These are phyloP conservation scores for Aspergillus clavatus DNA, from an alignment of 2,329 filamentous ascomycete species.

Conservation along the genomic window DNA sequence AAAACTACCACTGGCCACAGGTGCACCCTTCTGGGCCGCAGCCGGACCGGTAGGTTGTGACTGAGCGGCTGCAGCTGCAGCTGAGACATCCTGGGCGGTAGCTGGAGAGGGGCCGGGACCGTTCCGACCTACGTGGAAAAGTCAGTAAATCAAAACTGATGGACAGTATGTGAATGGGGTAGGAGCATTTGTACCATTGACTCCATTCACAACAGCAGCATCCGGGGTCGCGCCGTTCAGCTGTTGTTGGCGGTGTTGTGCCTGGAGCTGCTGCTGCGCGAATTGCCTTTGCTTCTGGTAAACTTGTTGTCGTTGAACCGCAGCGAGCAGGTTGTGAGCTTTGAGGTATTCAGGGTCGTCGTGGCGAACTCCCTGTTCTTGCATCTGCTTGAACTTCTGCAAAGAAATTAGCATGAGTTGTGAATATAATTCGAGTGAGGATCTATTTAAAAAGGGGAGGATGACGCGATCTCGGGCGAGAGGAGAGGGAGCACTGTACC, in stretches of 20 bases:
- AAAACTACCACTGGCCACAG: conserved; percentile 54
- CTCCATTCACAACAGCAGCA: conserved; percentile 34
- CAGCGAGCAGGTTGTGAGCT: conserved; percentile 67
- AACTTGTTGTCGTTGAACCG: conserved; percentile 60
- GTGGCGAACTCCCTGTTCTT: conserved; percentile 71
- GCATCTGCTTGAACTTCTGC: conserved; percentile 87
- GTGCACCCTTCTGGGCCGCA: conserved; percentile 26
- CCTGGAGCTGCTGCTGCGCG: conserved; percentile 42
- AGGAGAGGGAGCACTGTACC: conserved; percentile 29
- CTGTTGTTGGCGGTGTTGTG: conserved; percentile 42
- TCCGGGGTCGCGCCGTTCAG: conserved; percentile 36
- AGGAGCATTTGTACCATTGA: conserved; percentile 38
- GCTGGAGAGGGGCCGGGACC: conserved; percentile 32
- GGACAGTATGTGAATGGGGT: background rate
- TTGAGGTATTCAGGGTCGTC: conserved; percentile 86
- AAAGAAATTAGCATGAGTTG: conserved; percentile 32
- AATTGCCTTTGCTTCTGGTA: conserved; percentile 53
- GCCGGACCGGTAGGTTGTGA: conserved; percentile 15
- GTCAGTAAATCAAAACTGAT: background rate
- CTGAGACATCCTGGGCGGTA: conserved; percentile 19
- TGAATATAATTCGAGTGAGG: background rate
- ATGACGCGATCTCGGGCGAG: background rate
- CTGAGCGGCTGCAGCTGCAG: conserved; percentile 18
- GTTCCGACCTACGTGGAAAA: conserved; percentile 28
- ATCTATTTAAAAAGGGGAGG: background rate